Evolutionary conservation across 306 rosid genomes (phyloP).

Genomic region (Cicer arietinum): DNA sequence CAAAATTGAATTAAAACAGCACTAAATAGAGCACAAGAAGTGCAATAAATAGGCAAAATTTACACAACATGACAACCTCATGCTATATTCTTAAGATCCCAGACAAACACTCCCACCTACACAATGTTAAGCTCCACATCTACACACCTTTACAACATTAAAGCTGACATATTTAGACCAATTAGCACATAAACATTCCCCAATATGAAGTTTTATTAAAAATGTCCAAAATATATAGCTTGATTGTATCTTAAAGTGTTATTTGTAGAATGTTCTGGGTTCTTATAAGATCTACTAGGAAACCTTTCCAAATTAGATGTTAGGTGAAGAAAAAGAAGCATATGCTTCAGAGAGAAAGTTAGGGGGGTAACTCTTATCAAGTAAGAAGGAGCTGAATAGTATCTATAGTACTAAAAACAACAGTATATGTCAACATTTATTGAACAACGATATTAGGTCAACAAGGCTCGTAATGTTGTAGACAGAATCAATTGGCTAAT

Average conservation of each 20-base stretch:
- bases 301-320: background rate
- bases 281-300: background rate
- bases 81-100: too few species aligned
- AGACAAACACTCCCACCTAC: too few species aligned
- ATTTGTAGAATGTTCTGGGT: background rate
- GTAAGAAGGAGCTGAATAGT: background rate
- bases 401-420: slow-evolving; percentile 4
- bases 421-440: slow-evolving; percentile 6
- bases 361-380: background rate
- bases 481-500: slow-evolving; percentile 16
- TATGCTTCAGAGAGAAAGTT: background rate
- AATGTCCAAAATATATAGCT: background rate
- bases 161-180: too few species aligned
- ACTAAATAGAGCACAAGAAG: too few species aligned
- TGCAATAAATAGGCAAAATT: too few species aligned
- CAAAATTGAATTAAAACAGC: too few species aligned
- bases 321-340: background rate
- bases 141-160: too few species aligned
- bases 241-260: background rate
- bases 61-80: too few species aligned
- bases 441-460: slow-evolving; percentile 3
- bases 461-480: background rate
- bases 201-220: too few species aligned
- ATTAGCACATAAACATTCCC: too few species aligned
- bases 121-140: too few species aligned